These are phyloP conservation scores for Macaranga tanarius DNA, from an alignment of 441 rosid genomes.

Conservation along the genomic window DNA sequence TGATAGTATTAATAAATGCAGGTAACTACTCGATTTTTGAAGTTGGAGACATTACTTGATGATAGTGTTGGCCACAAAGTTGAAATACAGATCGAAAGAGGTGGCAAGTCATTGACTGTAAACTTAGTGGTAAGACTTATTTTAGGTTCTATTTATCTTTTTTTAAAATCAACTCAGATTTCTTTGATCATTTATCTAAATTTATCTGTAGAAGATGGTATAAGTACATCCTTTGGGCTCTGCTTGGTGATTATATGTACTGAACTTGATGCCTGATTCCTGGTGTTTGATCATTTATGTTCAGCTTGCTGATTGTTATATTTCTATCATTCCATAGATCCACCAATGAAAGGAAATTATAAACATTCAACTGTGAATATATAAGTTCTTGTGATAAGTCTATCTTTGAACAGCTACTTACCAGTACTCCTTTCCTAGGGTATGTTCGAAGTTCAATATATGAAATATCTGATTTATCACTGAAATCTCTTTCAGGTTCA, in stretches of 20 bases:
- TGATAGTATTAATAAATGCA: constrained; percentile 29
- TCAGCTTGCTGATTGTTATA: too few relatives aligned
- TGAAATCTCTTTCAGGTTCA: constrained; percentile 61
- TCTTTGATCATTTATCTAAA: background rate
- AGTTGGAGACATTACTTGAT: constrained; percentile 80
- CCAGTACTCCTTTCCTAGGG: background rate
- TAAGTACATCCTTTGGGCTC: background rate
- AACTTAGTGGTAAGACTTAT: constrained; percentile 64
- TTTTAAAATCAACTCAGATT: background rate
- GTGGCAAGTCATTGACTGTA: constrained; percentile 63
- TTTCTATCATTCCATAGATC: too few relatives aligned
- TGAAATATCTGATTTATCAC: constrained; percentile 10
- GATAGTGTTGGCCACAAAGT: constrained; percentile 63
- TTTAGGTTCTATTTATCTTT: constrained; percentile 4
- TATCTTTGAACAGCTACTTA: background rate
- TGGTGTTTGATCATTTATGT: background rate
- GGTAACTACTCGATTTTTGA: constrained; percentile 89
- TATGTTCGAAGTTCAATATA: background rate
- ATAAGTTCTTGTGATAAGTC: too few relatives aligned
- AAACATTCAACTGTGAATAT: too few relatives aligned
- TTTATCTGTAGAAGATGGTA: background rate
- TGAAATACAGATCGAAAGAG: constrained; percentile 86
- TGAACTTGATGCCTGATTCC: background rate
- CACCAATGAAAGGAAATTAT: too few relatives aligned
- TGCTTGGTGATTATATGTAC: background rate